Base-by-base conservation (phyloP, 495 filamentous ascomycete species). In the Lasiosphaeria miniovina region DNA sequence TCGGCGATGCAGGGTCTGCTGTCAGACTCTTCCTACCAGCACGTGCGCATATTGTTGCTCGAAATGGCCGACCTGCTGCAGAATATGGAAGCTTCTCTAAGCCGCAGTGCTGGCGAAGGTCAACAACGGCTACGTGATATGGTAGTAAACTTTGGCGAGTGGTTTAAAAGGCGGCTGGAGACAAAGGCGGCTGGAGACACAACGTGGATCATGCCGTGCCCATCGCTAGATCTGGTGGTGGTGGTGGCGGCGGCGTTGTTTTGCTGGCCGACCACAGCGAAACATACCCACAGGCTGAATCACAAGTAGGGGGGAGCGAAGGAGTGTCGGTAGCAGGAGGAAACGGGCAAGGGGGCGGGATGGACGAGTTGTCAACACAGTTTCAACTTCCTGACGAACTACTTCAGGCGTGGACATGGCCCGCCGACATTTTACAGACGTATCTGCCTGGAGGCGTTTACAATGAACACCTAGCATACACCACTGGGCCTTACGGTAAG, bases 31-130 rank as follows among this genome's bases (percentile, higher is more conserved):
- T 75, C 74, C 6, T 82, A 80, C 59, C 61, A 67, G 17, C 73
- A 73, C 53, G 72, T 80, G 15, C 72, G 78, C 43, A 71, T 66
- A n/a, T 65, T 80, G 24, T 67, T 83, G 64, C 73, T 70, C 55
- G 66, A 75, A 54, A 80, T 83, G 75, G 80, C 79, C 14, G 70
- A 77, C 40, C 73, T 83, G 15, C 73, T 83, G 8, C 64, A 75
- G 38, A 76, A 68, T 40, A 71, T 83, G 34, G 79, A 81, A 66
- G 66, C 61, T 32, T 72, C 72, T 77, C 61, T 63, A 11, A 70
- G 76, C 38, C 73, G 69, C 4, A 70, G 72, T 50, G 68, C 73
- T 3, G 76, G 77, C 49, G 74, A 75, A 31, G 72, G 73, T 34
- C 38, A 41, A 12, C 61, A 69, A 55, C 71, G 73, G 33, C 71